Evolutionary conservation across 2,329 filamentous ascomycete genomes (phyloP).

Genomic region (Cercospora berteroae): DNA sequence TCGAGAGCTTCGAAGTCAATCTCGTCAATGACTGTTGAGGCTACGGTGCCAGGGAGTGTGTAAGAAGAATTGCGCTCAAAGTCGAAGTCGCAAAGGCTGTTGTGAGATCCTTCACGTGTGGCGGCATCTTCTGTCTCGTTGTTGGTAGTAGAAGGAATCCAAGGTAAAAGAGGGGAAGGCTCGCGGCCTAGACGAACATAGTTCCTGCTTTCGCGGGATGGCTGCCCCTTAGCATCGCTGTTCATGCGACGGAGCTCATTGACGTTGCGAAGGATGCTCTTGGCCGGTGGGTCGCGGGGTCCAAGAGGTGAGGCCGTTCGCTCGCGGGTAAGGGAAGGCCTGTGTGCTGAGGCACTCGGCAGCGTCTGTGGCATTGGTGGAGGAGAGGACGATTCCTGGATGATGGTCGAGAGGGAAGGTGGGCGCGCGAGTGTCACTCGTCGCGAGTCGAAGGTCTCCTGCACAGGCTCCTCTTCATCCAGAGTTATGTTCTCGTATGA

Average conservation of each 20-base stretch:
- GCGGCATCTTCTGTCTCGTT: constrained; percentile 12
- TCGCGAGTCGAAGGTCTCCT: constrained; percentile 9
- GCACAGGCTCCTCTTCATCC: not conserved
- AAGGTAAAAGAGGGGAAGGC: constrained; percentile 37
- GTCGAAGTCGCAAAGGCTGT: constrained; percentile 25
- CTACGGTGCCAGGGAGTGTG: not conserved
- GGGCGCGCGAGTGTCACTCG: constrained; percentile 16
- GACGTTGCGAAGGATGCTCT: constrained; percentile 42
- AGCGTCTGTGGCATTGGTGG: constrained; percentile 7
- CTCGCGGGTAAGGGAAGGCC: not conserved
- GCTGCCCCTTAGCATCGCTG: constrained; percentile 36
- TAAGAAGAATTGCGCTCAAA: constrained; percentile 27
- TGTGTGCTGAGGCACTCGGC: constrained; percentile 8
- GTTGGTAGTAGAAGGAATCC: constrained; percentile 19
- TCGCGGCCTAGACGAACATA: constrained; percentile 45
- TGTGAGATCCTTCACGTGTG: constrained; percentile 1
- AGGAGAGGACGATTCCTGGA: constrained; percentile 21
- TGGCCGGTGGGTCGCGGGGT: constrained; percentile 39
- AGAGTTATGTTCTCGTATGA: constrained; percentile 2
- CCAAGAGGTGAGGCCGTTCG: constrained; percentile 18
- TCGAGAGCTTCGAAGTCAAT: constrained; percentile 27
- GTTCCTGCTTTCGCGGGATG: constrained; percentile 35
- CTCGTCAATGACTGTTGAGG: constrained; percentile 27
- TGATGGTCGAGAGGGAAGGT: constrained; percentile 23
- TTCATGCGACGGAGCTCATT: constrained; percentile 46